Evolutionary conservation across 169 alveolate species (phyloP).

Genomic region (Pseudocohnilembus persalinus): DNA sequence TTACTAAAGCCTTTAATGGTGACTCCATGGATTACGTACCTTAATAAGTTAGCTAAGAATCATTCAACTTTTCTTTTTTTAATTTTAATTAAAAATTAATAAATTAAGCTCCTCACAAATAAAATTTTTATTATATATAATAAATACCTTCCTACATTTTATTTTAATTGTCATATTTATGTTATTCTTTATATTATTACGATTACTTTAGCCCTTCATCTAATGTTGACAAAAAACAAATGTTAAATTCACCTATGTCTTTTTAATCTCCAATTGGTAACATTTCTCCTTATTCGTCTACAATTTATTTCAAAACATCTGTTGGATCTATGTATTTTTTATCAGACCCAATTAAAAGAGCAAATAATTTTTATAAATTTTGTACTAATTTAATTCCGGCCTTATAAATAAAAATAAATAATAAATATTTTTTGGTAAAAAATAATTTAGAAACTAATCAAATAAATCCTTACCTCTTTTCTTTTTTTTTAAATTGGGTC

Average conservation of each 20-base stretch:
- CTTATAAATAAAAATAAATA: background rate
- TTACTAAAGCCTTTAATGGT: conserved; percentile 2
- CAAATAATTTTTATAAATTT: conserved; percentile 42
- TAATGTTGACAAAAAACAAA: conserved; percentile 48
- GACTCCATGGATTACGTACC: no score
- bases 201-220: conserved; percentile 52
- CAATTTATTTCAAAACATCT: conserved; percentile 49
- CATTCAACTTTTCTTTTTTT: no score
- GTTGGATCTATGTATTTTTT: conserved; percentile 65
- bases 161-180: no score
- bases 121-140: no score
- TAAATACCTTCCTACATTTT: no score
- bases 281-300: conserved; percentile 60
- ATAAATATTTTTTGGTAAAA: no score
- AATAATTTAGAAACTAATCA: no score
- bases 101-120: no score
- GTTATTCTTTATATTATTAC: conserved; percentile 7
- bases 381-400: conserved; percentile 30
- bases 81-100: no score
- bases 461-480: background rate
- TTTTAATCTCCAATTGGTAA: conserved; percentile 58
- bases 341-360: conserved; percentile 48
- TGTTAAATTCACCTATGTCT: conserved; percentile 73
- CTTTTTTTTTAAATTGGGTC: background rate
- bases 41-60: no score